Evolutionary conservation across 2,329 filamentous ascomycete genomes (phyloP).

Genomic region (Trichoderma atrobrunneum): DNA sequence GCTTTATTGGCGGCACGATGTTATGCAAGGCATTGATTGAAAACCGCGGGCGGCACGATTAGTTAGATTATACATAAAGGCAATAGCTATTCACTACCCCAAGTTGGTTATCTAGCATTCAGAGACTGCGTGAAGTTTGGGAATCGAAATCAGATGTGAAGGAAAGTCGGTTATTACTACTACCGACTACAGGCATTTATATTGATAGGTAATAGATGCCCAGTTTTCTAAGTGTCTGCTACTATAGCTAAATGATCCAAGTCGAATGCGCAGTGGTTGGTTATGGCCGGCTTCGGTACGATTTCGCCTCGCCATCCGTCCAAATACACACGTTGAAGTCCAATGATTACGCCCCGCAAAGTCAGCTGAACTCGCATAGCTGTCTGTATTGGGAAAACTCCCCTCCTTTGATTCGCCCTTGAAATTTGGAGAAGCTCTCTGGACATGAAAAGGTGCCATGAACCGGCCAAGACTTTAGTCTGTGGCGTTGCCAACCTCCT

Average conservation of each 20-base stretch:
- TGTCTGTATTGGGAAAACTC: not conserved
- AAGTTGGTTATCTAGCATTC: not conserved
- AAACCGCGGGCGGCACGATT: conserved; percentile 26
- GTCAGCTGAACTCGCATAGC: not conserved
- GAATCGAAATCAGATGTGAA: not conserved
- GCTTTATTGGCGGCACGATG: conserved; percentile 24
- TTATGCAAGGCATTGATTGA: conserved; percentile 20
- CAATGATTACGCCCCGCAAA: not conserved
- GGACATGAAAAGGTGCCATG: not conserved
- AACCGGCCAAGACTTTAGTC: not conserved
- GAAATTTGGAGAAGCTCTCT: not conserved
- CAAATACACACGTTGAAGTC: not conserved
- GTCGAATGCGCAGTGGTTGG: not conserved
- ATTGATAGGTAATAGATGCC: not conserved
- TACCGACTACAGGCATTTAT: not conserved
- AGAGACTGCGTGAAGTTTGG: not conserved
- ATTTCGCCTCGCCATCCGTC: not conserved
- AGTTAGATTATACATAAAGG: conserved; percentile 22
- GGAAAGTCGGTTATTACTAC: not conserved
- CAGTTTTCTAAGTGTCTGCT: not conserved
- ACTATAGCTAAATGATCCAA: not conserved
- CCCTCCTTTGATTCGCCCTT: not conserved
- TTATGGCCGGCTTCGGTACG: too few species aligned
- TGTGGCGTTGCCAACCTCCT: not conserved
- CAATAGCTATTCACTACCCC: not conserved